These are phyloP conservation scores for Clathrospora elynae DNA, from an alignment of 2,329 filamentous ascomycete genomes.

Conservation along the genomic window DNA sequence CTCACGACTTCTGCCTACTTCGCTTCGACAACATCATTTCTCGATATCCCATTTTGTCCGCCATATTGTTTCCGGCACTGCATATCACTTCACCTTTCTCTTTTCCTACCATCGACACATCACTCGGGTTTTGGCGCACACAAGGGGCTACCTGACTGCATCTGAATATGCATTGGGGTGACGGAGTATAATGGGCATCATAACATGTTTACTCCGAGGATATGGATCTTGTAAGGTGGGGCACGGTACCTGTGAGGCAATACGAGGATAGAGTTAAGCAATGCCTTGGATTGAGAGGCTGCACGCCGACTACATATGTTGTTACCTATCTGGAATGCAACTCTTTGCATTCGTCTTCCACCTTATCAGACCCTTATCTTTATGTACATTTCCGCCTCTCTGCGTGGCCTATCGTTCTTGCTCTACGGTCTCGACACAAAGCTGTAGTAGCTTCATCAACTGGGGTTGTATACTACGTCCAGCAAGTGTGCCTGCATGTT, in stretches of 20 bases:
- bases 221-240: neutral
- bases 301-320: too few relatives aligned
- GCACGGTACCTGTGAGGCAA: slow-evolving; percentile 4
- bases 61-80: slow-evolving; percentile 22
- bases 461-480: slow-evolving; percentile 37
- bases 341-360: too few relatives aligned
- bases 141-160: slow-evolving; percentile 6
- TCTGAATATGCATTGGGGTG: slow-evolving; percentile 15
- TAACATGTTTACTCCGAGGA: slow-evolving; percentile 5
- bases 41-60: slow-evolving; percentile 26
- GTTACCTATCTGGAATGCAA: too few relatives aligned
- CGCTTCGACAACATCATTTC: slow-evolving; percentile 22
- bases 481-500: slow-evolving; percentile 39
- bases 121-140: slow-evolving; percentile 13
- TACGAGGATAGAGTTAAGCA: slow-evolving; percentile 8
- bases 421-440: slow-evolving; percentile 34
- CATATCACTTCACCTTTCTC: slow-evolving; percentile 13
- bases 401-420: too few relatives aligned
- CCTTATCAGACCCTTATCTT: too few relatives aligned
- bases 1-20: slow-evolving; percentile 20
- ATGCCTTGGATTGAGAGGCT: too few relatives aligned
- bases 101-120: slow-evolving; percentile 9
- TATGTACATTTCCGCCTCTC: too few relatives aligned
- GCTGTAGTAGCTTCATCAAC: slow-evolving; percentile 36
- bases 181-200: slow-evolving; percentile 17